Percentiles rank a stretch among this genome's conserved stretches.
Evolutionary conservation across 805 yeast genomes (phyloP).

Genomic region (Yarrowia osloensis): DNA sequence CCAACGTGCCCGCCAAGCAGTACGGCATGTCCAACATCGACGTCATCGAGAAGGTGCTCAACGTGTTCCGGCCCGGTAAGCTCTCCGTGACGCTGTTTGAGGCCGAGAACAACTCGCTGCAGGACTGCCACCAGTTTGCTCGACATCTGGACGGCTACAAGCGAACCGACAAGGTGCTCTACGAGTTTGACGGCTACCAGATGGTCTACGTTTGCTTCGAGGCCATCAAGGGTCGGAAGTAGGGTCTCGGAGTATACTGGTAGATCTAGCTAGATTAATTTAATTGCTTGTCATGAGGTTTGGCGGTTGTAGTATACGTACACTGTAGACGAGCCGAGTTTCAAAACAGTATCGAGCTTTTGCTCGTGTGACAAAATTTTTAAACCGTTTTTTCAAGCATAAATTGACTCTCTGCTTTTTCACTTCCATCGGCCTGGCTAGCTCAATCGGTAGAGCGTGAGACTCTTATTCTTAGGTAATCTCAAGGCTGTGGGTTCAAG

Average conservation of each 20-base stretch:
- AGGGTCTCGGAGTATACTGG: background rate
- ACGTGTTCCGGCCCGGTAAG: slow-evolving; percentile 70
- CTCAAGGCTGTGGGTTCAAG: slow-evolving; percentile 30
- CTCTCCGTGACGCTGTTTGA: slow-evolving; percentile 64
- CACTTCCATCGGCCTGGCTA: background rate
- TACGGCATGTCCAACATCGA: slow-evolving; percentile 50
- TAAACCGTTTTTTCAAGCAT: background rate
- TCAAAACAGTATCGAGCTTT: no score
- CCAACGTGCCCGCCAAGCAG: slow-evolving; percentile 63
- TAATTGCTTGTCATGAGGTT: no score
- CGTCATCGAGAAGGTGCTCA: slow-evolving; percentile 61
- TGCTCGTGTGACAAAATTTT: no score
- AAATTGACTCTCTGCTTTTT: background rate
- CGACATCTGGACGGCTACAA: slow-evolving; percentile 52
- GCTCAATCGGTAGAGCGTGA: slow-evolving; percentile 30
- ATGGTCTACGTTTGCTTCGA: slow-evolving; percentile 71
- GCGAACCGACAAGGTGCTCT: slow-evolving; percentile 65
- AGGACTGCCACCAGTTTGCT: slow-evolving; percentile 33
- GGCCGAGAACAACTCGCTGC: slow-evolving; percentile 38
- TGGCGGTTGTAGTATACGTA: no score
- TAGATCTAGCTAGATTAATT: background rate
- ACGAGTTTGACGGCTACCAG: slow-evolving; percentile 74
- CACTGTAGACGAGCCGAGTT: no score
- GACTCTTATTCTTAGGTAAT: slow-evolving; percentile 5
- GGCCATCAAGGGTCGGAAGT: slow-evolving; percentile 35